Evolutionary conservation across 73 alveolate species (phyloP), one percentile per base, ranked within the genome.

Genomic region (Breviolum minutum): DNA sequence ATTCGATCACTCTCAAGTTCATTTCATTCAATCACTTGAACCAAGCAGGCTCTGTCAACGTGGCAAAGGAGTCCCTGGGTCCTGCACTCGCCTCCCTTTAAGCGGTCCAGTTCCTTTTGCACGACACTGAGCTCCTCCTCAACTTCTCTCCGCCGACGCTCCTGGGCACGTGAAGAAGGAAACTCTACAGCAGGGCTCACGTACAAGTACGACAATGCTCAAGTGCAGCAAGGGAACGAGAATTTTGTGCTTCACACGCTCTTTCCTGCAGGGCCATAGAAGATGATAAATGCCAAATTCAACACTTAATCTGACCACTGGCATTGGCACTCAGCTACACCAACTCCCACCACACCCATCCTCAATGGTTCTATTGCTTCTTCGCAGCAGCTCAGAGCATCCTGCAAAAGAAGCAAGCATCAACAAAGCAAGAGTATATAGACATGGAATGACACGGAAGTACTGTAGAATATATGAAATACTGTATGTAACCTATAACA

Each of bases 171-270:
- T 14, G 24, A 14, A 68, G 77, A 68, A 14, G 17, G 77, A 17
- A 14, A 68, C 77, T 17, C 77, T 40, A 40, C 54, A 40, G 54
- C 54, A 2, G 54, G 54, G 54, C 54, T 40, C 54, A 40, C 3
- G 54, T 40, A 40, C 54, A 40, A 40, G 54, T 40, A 40, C 5
- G 54, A 40, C 54, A 40, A 17, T 40, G 93, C 69, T 48, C 17
- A 17, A 40, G 8, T 30, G 70, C 68, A 40, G 63, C 82, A 11
- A 29, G 30, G 95, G 66, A 7, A 32, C 96, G 10, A 60, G 61
- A 27, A 90, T 73, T 62, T 90, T 90, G 97, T 90, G 97, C 88
- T 90, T 73, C 63, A 90, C 88, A 10, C 97, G 97, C 64, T 69
- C 70, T 54, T 73, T 70, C 97, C 96, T 89, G 86, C 22, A 22